phyloP scores from a whole-genome alignment of 208 protist species.

The Leishmania arabica region DNA sequence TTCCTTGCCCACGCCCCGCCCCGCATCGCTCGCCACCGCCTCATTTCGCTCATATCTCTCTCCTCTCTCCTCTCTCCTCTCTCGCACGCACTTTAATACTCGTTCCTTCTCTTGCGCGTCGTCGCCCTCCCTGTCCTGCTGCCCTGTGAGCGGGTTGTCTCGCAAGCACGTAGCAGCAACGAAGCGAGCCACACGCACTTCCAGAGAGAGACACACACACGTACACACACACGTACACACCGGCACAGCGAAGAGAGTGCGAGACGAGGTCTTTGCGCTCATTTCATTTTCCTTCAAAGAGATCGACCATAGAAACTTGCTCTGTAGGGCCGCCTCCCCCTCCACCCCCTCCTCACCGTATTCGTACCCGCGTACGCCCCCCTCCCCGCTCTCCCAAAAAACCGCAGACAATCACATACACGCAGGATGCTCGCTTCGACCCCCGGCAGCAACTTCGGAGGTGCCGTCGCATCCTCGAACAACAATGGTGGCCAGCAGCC shows the following conservation, averaged over 20 bases:
- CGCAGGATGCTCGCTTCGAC: constrained; percentile 15
- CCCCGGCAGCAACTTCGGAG: constrained; percentile 41
- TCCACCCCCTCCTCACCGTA: neutral
- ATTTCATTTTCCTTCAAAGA: neutral
- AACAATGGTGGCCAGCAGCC: constrained; percentile 33
- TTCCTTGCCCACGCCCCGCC: neutral
- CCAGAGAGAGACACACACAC: neutral
- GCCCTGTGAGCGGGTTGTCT: neutral
- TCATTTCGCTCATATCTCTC: neutral
- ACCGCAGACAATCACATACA: constrained; percentile 1
- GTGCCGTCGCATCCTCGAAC: constrained; percentile 4
- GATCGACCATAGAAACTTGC: neutral
- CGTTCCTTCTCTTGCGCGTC: neutral
- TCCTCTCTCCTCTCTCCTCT: neutral
- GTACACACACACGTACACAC: neutral
- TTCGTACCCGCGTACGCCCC: too few relatives aligned
- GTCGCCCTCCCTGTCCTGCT: neutral
- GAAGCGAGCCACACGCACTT: constrained; percentile 1
- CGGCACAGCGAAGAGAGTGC: neutral
- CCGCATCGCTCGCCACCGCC: neutral
- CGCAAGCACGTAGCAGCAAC: neutral
- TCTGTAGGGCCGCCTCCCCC: neutral
- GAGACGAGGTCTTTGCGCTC: neutral
- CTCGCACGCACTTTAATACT: neutral
- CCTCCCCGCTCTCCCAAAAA: too few relatives aligned